phyloP scores from a whole-genome alignment of 495 filamentous ascomycete species.

The Penicillium riverlandense region DNA sequence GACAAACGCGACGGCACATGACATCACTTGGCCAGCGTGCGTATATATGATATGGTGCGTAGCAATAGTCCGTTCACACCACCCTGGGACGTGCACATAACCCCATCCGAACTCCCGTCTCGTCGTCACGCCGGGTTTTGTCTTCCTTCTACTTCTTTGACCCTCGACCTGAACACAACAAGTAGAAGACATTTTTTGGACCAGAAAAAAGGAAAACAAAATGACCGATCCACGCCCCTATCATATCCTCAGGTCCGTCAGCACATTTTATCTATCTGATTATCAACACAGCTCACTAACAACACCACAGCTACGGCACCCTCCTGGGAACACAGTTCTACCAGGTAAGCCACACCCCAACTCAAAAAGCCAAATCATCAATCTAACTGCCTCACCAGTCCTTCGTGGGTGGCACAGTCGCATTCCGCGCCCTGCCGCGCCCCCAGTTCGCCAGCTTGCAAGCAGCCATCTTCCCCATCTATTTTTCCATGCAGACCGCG shows the following conservation, averaged over 20 bases:
- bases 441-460: constrained; percentile 78
- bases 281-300: constrained; percentile 11
- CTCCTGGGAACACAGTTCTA: constrained; percentile 72
- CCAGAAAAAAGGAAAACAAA: background rate
- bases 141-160: too few species aligned
- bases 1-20: constrained; percentile 34
- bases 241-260: constrained; percentile 64
- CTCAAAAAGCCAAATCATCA: too few species aligned
- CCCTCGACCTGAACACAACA: too few species aligned
- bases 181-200: too few species aligned
- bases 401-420: constrained; percentile 69
- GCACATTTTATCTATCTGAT: background rate
- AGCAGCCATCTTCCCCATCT: constrained; percentile 71
- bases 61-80: constrained; percentile 1
- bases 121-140: too few species aligned
- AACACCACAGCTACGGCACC: constrained; percentile 60
- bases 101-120: too few species aligned
- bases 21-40: constrained; percentile 28
- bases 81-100: background rate
- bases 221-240: constrained; percentile 59
- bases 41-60: constrained; percentile 5
- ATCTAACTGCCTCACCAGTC: constrained; percentile 38
- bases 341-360: constrained; percentile 44
- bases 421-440: constrained; percentile 66
- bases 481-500: constrained; percentile 74